Base-by-base conservation (phyloP, 2,329 filamentous ascomycete species). In the Bimuria novae-zelandiae region DNA sequence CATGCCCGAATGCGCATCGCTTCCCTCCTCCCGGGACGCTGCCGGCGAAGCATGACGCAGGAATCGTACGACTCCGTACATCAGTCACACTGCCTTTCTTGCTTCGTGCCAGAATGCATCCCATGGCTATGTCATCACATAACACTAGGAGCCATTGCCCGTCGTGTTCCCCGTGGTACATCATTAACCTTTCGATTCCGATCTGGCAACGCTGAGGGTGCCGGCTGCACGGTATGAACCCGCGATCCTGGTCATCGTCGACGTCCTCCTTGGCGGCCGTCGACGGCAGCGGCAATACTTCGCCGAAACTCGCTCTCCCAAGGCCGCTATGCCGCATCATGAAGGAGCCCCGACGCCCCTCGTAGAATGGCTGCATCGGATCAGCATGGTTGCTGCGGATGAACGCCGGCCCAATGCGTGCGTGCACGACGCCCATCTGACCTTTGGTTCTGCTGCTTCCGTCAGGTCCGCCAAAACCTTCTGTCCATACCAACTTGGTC, bases 351-450 rank as follows among this genome's bases (percentile, higher is more conserved):
- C 49, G 49, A 45, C 37, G 39, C 37, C 27, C 33, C 32, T 40
- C 33, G 32, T 43, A 22, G n/a, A 32, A 36, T 35, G 41, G 49
- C 40, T 44, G 49, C 40, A 36, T 37, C 41, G 29, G 33, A 46
- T 45, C 41, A 40, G 14, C 42, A 41, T 17, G 49, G 27, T 11
- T 12, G 17, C 19, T 17, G 37, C 43, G 50, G 43, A 37, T 23
- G 50, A 52, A 48, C 50, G 33, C 36, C 21, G 42, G 50, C n/a
- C 50, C 42, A 45, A 41, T 40, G 49, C 49, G 41, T 51, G 41
- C 42, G 16, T 21, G 19, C 14, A n/a, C n/a, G n/a, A n/a, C n/a
- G n/a, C n/a, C n/a, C 30, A 5, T 27, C 21, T 27, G 14, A 16
- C 30, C 33, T 32, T 45, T 45, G 21, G 4, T 37, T 17, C 10